Base-by-base conservation (phyloP, 805 yeast species). In the Sugiyamaella chiloensis region DNA sequence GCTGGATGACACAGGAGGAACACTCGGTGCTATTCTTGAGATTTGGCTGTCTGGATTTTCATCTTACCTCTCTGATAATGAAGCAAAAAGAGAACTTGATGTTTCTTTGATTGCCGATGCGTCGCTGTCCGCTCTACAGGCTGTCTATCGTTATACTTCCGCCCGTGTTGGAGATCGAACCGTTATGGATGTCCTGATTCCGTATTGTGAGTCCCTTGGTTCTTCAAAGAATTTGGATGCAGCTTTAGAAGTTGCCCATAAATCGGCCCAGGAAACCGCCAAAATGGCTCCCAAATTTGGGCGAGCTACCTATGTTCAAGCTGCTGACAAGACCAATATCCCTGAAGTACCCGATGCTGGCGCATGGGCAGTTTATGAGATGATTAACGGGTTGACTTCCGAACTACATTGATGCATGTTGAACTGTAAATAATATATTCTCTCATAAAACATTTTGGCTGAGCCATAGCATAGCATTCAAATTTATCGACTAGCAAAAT, bases 161-260 rank as follows among this genome's bases (percentile, higher is more conserved):
- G 98, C 98, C 1, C 75, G 96, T 52, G 72, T 73, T 17, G 97
- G 97, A 6, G 96, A 90, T 50, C 77, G 96, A 43, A 90, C 97
- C 0, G 74, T 90, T 61, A 79, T 91, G 49, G 98, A 90, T 63
- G 87, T 35, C 2, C 41, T 43, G 5, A 43, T 43, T 21, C 46
- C 46, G 7, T 43, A 32, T 21, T 43, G 40, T 23, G 40, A 20
- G 11, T n/a, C 96, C 0, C 70, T 90, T 37, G 87, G 4, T 54
- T 70, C n/a, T 66, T 83, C 0, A 66, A 69, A 3, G 83, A 83
- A 58, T 65, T 87, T 31, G 51, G 58, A 8, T 68, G 69, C 40
- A 95, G 96, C 5, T 76, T 80, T 12, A 3, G 60, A 69, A 24
- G 88, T 87, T 9, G 95, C 50, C 29, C 46, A 71, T 32, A 68